Conservation (phyloP, 2,329 filamentous ascomycete species). For the Penicillium sp. region DNA sequence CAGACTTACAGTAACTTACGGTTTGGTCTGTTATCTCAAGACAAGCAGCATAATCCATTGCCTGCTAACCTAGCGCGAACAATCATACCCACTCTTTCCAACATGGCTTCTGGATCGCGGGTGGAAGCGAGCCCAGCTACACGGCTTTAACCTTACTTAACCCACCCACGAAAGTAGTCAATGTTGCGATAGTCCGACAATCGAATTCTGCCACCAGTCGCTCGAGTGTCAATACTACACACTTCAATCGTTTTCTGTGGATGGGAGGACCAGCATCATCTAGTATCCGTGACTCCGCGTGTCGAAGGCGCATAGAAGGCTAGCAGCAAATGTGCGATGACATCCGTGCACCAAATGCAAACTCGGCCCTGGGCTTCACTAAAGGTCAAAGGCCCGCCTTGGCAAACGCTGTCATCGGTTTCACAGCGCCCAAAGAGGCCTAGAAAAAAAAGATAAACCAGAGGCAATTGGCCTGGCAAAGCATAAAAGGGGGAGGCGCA, state of each 20-base stretch:
- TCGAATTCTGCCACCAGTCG: not conserved
- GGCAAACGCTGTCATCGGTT: constrained; percentile 17
- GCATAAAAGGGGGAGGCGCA: constrained; percentile 8
- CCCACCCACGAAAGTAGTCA: not conserved
- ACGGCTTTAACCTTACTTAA: not conserved
- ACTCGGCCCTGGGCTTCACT: not conserved
- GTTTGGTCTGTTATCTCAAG: not conserved
- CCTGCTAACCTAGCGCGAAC: not conserved
- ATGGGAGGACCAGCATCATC: not conserved
- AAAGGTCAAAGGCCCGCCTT: constrained; percentile 10
- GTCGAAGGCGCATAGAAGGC: not conserved
- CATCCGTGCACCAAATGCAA: not conserved
- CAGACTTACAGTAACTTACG: not conserved
- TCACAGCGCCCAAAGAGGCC: not conserved
- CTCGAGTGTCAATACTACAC: not conserved
- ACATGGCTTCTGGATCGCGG: not conserved
- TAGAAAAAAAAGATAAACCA: not conserved
- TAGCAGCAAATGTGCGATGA: not conserved
- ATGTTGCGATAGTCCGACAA: too few species aligned
- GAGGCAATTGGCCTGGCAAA: not conserved
- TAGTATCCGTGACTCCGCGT: not conserved
- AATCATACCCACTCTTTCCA: not conserved
- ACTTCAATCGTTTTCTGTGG: not conserved
- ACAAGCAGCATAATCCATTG: not conserved
- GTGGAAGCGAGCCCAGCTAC: not conserved